A percentile compares a stretch with the other conserved stretches of the same genome.
Evolutionary conservation across 352 stramenopile species (phyloP).

Genomic region (Pythium volutum): DNA sequence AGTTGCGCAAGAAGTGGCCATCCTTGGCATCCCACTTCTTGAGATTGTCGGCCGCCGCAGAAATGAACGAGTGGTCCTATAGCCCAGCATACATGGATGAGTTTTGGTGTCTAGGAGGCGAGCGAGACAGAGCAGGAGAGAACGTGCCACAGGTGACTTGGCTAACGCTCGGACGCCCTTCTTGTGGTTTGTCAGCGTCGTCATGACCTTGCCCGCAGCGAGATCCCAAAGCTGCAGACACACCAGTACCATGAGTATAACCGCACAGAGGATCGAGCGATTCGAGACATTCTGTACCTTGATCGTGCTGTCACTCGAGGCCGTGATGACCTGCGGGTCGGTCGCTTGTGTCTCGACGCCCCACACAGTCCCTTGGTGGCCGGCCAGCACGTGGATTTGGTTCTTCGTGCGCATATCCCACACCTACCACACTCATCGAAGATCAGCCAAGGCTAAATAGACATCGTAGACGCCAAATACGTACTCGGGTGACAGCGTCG

Average conservation of each 20-base stretch:
- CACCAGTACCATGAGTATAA: not conserved
- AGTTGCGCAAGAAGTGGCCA: conserved; percentile 96
- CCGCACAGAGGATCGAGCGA: not conserved
- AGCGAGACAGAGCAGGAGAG: not conserved
- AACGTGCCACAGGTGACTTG: conserved; percentile 76
- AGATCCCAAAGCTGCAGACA: conserved; percentile 94
- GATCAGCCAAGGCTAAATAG: not conserved
- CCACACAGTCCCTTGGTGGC: conserved; percentile 96
- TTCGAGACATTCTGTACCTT: conserved; percentile 60
- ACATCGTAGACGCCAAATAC: conserved; percentile 14
- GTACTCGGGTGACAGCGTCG: conserved; percentile 78
- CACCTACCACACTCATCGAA: conserved; percentile 48
- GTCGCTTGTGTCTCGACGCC: conserved; percentile 94
- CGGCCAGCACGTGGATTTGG: conserved; percentile 95
- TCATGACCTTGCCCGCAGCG: conserved; percentile 96
- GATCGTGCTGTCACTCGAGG: conserved; percentile 93
- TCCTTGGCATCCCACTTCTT: conserved; percentile 99
- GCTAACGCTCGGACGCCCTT: conserved; percentile 94
- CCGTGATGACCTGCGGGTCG: conserved; percentile 95
- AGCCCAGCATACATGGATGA: not conserved
- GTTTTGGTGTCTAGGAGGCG: too few relatives aligned
- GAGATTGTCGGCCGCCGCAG: conserved; percentile 95
- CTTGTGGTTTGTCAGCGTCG: conserved; percentile 99
- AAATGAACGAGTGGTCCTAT: conserved; percentile 96
- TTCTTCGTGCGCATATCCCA: conserved; percentile 99